Percentiles rank a stretch among this genome's conserved stretches.
These are phyloP conservation scores for Venturia nashicola DNA, from an alignment of 2,329 filamentous ascomycete genomes.

Conservation along the genomic window DNA sequence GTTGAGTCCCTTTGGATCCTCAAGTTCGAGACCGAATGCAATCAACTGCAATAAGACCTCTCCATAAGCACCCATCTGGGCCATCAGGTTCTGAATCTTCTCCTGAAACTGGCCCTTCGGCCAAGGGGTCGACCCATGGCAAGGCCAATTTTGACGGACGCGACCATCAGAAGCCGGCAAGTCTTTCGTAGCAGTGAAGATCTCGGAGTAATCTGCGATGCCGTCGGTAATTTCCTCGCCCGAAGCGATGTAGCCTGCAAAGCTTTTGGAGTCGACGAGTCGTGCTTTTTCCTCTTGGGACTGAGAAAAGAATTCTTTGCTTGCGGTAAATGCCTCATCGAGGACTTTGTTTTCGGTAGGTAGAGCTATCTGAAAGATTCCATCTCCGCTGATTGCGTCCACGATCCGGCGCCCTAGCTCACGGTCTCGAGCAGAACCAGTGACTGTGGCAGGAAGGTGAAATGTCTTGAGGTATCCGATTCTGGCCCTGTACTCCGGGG, in stretches of 20 bases:
- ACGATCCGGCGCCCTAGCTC: constrained; percentile 30
- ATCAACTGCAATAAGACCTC: constrained; percentile 35
- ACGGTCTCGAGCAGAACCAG: constrained; percentile 21
- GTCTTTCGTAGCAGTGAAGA: constrained; percentile 41
- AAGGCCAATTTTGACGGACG: constrained; percentile 33
- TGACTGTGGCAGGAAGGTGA: constrained; percentile 26
- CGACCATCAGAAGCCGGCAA: constrained; percentile 26
- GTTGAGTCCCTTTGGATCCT: constrained; percentile 26
- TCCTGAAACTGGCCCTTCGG: constrained; percentile 30
- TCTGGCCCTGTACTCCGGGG: constrained; percentile 19
- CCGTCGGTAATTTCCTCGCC: constrained; percentile 30
- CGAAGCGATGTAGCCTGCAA: constrained; percentile 37
- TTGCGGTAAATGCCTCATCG: constrained; percentile 25
- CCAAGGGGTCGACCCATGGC: constrained; percentile 39
- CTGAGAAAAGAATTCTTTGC: constrained; percentile 28
- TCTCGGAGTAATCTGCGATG: constrained; percentile 40
- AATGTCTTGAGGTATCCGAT: constrained; percentile 30
- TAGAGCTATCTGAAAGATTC: constrained; percentile 37
- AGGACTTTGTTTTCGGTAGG: constrained; percentile 24
- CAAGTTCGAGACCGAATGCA: constrained; percentile 32
- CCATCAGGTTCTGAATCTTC: constrained; percentile 30
- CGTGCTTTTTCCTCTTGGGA: constrained; percentile 27
- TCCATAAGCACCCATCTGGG: constrained; percentile 28
- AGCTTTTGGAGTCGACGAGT: constrained; percentile 34
- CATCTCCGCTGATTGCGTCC: constrained; percentile 31